Percentiles rank a stretch among this genome's conserved stretches.
phyloP scores from a whole-genome alignment of 2,329 filamentous ascomycete species.

The Ceratocystis harringtonii region DNA sequence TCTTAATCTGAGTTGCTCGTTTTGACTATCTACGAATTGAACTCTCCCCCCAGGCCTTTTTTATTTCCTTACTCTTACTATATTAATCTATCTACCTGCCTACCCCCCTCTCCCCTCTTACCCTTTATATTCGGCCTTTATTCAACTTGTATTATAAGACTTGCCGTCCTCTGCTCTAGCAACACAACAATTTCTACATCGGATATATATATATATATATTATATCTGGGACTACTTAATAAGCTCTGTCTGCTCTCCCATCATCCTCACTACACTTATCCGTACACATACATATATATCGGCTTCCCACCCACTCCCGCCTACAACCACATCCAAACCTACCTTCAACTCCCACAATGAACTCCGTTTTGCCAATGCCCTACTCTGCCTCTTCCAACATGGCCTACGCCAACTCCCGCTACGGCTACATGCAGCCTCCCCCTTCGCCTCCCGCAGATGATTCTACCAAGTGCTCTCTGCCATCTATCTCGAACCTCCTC shows the following conservation, averaged over 20 bases:
- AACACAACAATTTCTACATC: background rate
- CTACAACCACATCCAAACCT: background rate
- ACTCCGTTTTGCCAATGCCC: conserved; percentile 15
- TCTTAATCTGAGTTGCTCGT: background rate
- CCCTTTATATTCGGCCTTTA: background rate
- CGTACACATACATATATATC: background rate
- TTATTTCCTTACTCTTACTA: background rate
- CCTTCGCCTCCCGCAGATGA: conserved; percentile 66
- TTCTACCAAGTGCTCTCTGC: conserved; percentile 63
- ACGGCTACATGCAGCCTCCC: conserved; percentile 32
- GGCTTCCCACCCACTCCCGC: background rate
- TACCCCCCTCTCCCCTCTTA: background rate
- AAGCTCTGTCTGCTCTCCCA: background rate
- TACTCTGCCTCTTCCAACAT: conserved; percentile 12
- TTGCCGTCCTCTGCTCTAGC: background rate
- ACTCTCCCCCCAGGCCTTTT: background rate
- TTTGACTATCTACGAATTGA: background rate
- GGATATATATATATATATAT: background rate
- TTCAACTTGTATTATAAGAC: background rate
- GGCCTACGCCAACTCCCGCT: conserved; percentile 14
- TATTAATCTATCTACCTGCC: background rate
- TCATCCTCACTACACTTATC: background rate
- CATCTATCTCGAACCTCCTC: conserved; percentile 83
- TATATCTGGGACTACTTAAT: background rate
- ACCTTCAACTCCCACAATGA: conserved; percentile 12